Evolutionary conservation across 192 early-diverging fungal genomes (phyloP).

Genomic region (Backusella luteola): DNA sequence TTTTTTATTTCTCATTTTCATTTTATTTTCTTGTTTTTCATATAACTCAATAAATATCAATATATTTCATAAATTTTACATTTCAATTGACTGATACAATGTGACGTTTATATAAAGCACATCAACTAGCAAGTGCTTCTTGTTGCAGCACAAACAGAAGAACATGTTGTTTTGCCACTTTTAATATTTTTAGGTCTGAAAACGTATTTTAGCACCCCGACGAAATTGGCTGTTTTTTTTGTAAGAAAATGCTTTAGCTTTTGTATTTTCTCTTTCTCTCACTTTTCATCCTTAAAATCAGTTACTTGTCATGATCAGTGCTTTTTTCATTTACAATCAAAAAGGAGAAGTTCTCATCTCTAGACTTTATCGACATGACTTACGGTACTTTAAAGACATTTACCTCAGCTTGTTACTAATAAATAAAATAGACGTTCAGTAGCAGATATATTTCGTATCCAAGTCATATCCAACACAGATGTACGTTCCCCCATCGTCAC

Average conservation of each 20-base stretch:
- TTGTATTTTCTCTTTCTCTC: background rate
- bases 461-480: slow-evolving; percentile 90
- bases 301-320: slow-evolving; percentile 76
- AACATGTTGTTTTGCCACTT: background rate
- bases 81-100: background rate
- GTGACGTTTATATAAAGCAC: background rate
- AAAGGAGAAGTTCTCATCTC: slow-evolving; percentile 99
- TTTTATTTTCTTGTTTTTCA: background rate
- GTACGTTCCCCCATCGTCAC: slow-evolving; percentile 87
- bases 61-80: background rate
- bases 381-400: slow-evolving; percentile 64
- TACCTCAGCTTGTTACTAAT: background rate
- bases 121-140: background rate
- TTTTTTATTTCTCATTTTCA: background rate
- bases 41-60: background rate
- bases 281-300: background rate
- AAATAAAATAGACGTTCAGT: slow-evolving; percentile 72
- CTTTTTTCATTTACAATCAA: slow-evolving; percentile 96
- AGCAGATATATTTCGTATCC: slow-evolving; percentile 95
- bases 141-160: background rate
- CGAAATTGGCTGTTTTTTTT: background rate
- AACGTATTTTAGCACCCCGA: background rate
- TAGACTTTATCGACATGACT: slow-evolving; percentile 90
- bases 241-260: background rate
- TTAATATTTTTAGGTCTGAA: background rate